Conservation (phyloP, 352 stramenopile genomes). For the Hyaloperonospora arabidopsidis region DNA sequence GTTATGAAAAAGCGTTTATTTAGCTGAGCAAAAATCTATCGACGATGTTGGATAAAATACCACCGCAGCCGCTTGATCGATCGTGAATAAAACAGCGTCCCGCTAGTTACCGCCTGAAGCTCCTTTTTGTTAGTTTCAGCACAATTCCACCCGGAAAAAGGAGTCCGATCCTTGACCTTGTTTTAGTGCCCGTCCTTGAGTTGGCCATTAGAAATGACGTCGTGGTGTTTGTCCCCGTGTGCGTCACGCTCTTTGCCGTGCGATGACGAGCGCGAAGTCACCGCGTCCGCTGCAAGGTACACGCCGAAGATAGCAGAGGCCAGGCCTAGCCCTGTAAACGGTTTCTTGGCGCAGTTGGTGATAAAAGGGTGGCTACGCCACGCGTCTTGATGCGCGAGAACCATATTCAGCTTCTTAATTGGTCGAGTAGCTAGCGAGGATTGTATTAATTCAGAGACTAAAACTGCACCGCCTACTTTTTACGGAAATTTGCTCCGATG, state of each 20-base stretch:
- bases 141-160: no score
- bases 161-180: no score
- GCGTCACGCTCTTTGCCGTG: conserved; percentile 27
- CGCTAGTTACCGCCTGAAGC: no score
- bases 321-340: conserved; percentile 68
- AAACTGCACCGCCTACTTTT: background rate
- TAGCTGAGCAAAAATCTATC: no score
- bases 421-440: conserved; percentile 8
- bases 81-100: no score
- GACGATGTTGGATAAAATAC: no score
- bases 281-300: conserved; percentile 63
- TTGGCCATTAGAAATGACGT: conserved; percentile 9
- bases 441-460: conserved; percentile 16
- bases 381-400: conserved; percentile 81
- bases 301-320: conserved; percentile 71
- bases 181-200: no score
- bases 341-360: conserved; percentile 74
- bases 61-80: no score
- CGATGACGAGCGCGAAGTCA: conserved; percentile 39
- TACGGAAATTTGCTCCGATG: background rate
- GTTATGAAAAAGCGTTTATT: no score
- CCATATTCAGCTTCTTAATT: conserved; percentile 34
- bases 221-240: conserved; percentile 13
- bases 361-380: conserved; percentile 87
- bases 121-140: no score